Percentiles rank a stretch among this genome's conserved stretches.
These are phyloP conservation scores for Metschnikowia noctiluminum DNA, from an alignment of 805 yeast genomes.

Conservation along the genomic window DNA sequence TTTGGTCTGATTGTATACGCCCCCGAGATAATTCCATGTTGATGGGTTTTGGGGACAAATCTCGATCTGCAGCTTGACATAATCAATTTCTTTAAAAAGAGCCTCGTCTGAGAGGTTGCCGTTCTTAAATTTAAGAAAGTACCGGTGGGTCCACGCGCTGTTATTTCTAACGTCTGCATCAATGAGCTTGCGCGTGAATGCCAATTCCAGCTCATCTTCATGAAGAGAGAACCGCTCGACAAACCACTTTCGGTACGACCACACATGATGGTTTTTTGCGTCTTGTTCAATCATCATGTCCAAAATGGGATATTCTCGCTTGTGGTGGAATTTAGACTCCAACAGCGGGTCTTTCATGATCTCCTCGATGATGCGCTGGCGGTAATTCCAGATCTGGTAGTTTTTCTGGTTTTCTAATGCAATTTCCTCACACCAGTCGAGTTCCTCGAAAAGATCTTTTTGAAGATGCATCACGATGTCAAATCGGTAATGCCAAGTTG, in stretches of 20 bases:
- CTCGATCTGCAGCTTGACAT: slow-evolving; percentile 45
- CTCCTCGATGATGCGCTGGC: slow-evolving; percentile 58
- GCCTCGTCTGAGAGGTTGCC: slow-evolving; percentile 13
- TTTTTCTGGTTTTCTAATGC: slow-evolving; percentile 81
- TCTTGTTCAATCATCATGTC: slow-evolving; percentile 72
- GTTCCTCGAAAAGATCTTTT: slow-evolving; percentile 47
- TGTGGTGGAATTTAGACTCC: slow-evolving; percentile 30
- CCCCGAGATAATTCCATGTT: slow-evolving; percentile 79
- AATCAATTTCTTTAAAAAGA: slow-evolving; percentile 50
- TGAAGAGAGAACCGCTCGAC: slow-evolving; percentile 53
- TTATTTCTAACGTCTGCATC: slow-evolving; percentile 75
- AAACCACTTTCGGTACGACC: slow-evolving; percentile 91
- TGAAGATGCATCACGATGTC: slow-evolving; percentile 44
- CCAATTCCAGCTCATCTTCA: slow-evolving; percentile 44
- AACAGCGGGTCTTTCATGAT: slow-evolving; percentile 18
- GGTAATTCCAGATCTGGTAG: slow-evolving; percentile 96
- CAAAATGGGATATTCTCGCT: slow-evolving; percentile 64
- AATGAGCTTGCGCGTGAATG: slow-evolving; percentile 48
- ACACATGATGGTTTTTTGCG: slow-evolving; percentile 90
- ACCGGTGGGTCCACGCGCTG: slow-evolving; percentile 91
- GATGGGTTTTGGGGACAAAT: slow-evolving; percentile 78
- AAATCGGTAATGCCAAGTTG: slow-evolving; percentile 77
- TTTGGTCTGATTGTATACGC: slow-evolving; percentile 39
- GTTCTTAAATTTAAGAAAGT: slow-evolving; percentile 45
- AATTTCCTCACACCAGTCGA: slow-evolving; percentile 75